These are phyloP conservation scores for Magnolia kwangsiensis DNA, from an alignment of 164 flowering plant genomes.

Conservation along the genomic window DNA sequence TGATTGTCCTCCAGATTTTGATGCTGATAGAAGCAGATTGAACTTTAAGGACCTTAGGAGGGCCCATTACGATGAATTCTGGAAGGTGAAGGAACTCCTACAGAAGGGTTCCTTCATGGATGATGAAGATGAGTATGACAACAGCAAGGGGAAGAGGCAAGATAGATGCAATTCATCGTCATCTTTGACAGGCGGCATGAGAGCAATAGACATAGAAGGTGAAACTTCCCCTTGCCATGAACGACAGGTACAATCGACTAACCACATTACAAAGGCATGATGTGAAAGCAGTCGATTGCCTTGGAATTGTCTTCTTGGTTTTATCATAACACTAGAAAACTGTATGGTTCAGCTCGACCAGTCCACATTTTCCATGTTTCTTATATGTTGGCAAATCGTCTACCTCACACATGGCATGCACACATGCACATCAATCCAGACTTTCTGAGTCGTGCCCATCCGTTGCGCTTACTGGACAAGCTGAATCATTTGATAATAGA, in stretches of 20 bases:
- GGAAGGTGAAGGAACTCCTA: slow-evolving; percentile 69
- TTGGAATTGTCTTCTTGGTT: too few relatives aligned
- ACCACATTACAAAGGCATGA: too few relatives aligned
- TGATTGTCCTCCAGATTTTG: slow-evolving; percentile 28
- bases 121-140: slow-evolving; percentile 47
- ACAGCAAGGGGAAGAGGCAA: slow-evolving; percentile 10
- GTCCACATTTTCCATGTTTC: too few relatives aligned
- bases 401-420: too few relatives aligned
- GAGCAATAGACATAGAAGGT: slow-evolving; percentile 37
- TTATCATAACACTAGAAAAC: too few relatives aligned
- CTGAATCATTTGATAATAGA: too few relatives aligned
- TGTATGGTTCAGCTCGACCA: too few relatives aligned
- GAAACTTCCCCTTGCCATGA: neutral
- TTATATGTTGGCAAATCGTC: too few relatives aligned
- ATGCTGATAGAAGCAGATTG: slow-evolving; percentile 34
- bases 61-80: slow-evolving; percentile 87
- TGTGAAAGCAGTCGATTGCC: too few relatives aligned
- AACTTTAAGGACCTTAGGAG: slow-evolving; percentile 75
- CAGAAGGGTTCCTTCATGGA: slow-evolving; percentile 47
- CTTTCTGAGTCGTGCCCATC: too few relatives aligned
- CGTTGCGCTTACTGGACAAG: too few relatives aligned
- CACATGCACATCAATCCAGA: too few relatives aligned
- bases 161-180: slow-evolving; percentile 28
- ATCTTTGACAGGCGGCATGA: slow-evolving; percentile 40
- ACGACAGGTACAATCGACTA: neutral